Evolutionary conservation across 345 rosid species (phyloP).

Genomic region (Acer saccharum): DNA sequence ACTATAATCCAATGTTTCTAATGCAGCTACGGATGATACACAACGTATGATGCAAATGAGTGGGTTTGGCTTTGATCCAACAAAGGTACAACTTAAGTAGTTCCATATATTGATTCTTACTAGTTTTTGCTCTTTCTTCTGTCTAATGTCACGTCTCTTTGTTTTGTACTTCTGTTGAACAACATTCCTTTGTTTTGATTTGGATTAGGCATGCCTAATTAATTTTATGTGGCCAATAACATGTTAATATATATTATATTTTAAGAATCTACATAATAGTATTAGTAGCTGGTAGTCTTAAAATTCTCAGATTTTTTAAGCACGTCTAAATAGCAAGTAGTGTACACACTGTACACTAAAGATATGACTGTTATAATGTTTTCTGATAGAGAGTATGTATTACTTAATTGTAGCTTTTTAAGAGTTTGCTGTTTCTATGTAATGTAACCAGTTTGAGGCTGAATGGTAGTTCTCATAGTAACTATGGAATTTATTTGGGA

Average conservation of each 20-base stretch:
- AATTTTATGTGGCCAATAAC: not conserved
- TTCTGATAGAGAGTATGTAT: not conserved
- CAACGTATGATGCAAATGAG: slow-evolving; percentile 99
- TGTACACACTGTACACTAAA: not conserved
- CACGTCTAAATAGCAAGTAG: not conserved
- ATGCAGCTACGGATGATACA: slow-evolving; percentile 84
- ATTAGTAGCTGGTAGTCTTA: not conserved
- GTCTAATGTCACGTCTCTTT: slow-evolving; percentile 7
- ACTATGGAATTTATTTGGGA: not conserved
- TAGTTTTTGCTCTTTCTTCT: not conserved
- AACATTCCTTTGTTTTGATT: not conserved
- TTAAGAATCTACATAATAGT: not conserved
- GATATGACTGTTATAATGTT: not conserved
- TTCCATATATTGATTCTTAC: slow-evolving; percentile 8
- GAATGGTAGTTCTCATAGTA: not conserved
- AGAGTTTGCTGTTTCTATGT: not conserved
- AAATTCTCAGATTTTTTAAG: not conserved
- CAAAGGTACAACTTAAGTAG: slow-evolving; percentile 56
- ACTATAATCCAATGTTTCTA: slow-evolving; percentile 7
- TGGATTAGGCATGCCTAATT: not conserved
- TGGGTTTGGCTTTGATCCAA: slow-evolving; percentile 91
- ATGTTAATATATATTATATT: not conserved
- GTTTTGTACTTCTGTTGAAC: not conserved
- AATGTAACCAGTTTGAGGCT: not conserved
- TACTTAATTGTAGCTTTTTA: not conserved